A percentile compares a stretch with the other conserved stretches of the same genome.
Conservation (phyloP, 176 grass and related monocot species). For the Musa acuminata region DNA sequence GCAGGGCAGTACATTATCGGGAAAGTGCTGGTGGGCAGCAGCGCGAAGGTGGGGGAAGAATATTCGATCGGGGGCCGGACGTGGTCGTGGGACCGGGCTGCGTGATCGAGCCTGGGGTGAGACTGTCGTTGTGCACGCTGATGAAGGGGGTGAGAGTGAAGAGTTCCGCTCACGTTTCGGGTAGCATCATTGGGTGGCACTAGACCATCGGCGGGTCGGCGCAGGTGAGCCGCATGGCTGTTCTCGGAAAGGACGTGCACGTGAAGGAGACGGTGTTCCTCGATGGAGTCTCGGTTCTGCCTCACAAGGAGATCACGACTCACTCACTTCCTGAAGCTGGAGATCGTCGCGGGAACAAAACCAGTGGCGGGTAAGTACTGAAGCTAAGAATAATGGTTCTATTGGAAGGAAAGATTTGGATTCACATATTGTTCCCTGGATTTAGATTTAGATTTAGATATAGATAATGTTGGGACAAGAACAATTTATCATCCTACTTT, state of each 20-base stretch:
- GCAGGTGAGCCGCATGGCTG: not conserved
- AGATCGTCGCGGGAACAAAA: constrained; percentile 6
- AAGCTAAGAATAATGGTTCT: too few relatives aligned
- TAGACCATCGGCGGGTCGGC: constrained; percentile 9
- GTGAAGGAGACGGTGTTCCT: constrained; percentile 1
- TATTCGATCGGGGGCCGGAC: constrained; percentile 13
- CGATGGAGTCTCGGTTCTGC: constrained; percentile 5
- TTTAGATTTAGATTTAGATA: too few relatives aligned
- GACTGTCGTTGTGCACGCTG: constrained; percentile 8
- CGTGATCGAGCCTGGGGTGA: constrained; percentile 5
- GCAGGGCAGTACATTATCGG: not conserved
- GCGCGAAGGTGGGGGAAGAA: constrained; percentile 1
- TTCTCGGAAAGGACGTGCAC: constrained; percentile 11
- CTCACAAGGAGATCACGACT: constrained; percentile 18
- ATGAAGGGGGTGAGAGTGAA: constrained; percentile 10
- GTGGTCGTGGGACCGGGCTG: constrained; percentile 12
- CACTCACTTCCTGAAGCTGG: constrained; percentile 2
- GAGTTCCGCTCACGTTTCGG: constrained; percentile 6
- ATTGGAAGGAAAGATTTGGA: too few relatives aligned
- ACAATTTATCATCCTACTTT: too few relatives aligned
- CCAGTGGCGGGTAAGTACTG: not conserved
- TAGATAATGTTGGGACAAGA: too few relatives aligned
- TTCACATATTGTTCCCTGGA: too few relatives aligned
- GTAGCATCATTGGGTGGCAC: not conserved
- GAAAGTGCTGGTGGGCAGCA: constrained; percentile 1